Conservation (phyloP, 169 alveolate genomes). For the Cryptosporidium sp. region DNA sequence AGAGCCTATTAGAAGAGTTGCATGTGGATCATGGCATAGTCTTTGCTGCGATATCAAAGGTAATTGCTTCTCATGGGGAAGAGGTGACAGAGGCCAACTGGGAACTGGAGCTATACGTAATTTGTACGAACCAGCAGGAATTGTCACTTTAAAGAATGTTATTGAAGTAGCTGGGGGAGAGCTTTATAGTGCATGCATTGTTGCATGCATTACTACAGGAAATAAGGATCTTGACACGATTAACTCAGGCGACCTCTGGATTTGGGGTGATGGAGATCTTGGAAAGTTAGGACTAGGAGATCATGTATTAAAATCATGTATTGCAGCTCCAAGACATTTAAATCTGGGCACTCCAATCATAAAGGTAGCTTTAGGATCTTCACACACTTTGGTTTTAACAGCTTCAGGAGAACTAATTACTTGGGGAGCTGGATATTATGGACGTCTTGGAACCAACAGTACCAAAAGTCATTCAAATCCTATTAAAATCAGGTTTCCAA, state of each 20-base stretch:
- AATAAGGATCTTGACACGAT: slow-evolving; percentile 68
- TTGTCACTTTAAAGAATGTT: slow-evolving; percentile 82
- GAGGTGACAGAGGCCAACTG: slow-evolving; percentile 69
- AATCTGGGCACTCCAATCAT: slow-evolving; percentile 80
- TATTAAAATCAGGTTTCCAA: slow-evolving; percentile 73
- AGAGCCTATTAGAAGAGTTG: slow-evolving; percentile 44
- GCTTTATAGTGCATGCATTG: slow-evolving; percentile 88
- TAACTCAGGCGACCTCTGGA: slow-evolving; percentile 84
- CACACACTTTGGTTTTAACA: slow-evolving; percentile 84
- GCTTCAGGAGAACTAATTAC: slow-evolving; percentile 82
- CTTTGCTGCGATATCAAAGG: slow-evolving; percentile 48
- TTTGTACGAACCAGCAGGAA: slow-evolving; percentile 83
- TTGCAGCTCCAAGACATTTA: slow-evolving; percentile 85
- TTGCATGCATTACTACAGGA: slow-evolving; percentile 18
- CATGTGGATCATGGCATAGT: slow-evolving; percentile 66
- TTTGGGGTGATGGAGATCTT: slow-evolving; percentile 89
- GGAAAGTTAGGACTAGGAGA: slow-evolving; percentile 90
- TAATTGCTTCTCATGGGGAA: slow-evolving; percentile 73
- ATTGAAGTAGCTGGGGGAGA: slow-evolving; percentile 87
- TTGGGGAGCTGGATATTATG: slow-evolving; percentile 88
- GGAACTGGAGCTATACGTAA: slow-evolving; percentile 83
- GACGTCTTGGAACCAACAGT: slow-evolving; percentile 78
- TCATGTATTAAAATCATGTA: slow-evolving; percentile 78
- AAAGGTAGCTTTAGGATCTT: slow-evolving; percentile 84
- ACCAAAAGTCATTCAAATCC: slow-evolving; percentile 78